phyloP scores from a whole-genome alignment of 2,329 filamentous ascomycete genomes.

The Aspergillus jensenii region DNA sequence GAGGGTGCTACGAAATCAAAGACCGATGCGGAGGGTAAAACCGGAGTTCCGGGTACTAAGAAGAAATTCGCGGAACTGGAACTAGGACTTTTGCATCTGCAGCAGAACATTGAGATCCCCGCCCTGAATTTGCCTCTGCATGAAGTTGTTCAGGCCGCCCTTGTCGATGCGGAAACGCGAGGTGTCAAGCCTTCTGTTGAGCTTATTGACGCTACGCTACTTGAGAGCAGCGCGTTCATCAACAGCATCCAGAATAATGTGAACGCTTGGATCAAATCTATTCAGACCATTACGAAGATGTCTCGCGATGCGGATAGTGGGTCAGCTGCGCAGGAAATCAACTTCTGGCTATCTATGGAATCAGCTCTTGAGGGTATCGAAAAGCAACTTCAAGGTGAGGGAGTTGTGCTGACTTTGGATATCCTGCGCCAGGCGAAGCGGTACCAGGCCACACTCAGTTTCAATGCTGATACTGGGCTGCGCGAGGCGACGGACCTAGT shows the following conservation, averaged over 20 bases:
- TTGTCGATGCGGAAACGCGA: slow-evolving; percentile 72
- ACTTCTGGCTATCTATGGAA: slow-evolving; percentile 99
- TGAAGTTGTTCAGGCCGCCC: slow-evolving; percentile 78
- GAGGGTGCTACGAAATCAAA: slow-evolving; percentile 68
- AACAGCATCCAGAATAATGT: slow-evolving; percentile 92
- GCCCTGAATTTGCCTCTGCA: slow-evolving; percentile 86
- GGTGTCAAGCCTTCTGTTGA: slow-evolving; percentile 73
- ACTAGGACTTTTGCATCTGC: slow-evolving; percentile 82
- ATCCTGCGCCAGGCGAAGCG: slow-evolving; percentile 96
- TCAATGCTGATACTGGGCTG: slow-evolving; percentile 90
- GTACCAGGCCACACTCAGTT: slow-evolving; percentile 96
- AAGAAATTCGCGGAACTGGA: slow-evolving; percentile 95
- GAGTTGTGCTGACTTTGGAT: slow-evolving; percentile 86
- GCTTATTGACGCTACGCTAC: slow-evolving; percentile 69
- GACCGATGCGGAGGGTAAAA: slow-evolving; percentile 85
- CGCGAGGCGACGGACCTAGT: slow-evolving; percentile 96
- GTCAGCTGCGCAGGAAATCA: slow-evolving; percentile 95
- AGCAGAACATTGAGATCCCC: slow-evolving; percentile 97
- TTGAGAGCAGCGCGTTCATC: slow-evolving; percentile 86
- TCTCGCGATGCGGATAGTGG: slow-evolving; percentile 75
- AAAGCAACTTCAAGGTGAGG: slow-evolving; percentile 80
- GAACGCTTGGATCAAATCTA: slow-evolving; percentile 98
- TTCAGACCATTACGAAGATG: slow-evolving; percentile 93
- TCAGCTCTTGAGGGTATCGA: slow-evolving; percentile 89
- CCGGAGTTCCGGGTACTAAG: slow-evolving; percentile 93